Conservation (phyloP, 2,329 filamentous ascomycete species). For the Tolypocladium pustulatum region DNA sequence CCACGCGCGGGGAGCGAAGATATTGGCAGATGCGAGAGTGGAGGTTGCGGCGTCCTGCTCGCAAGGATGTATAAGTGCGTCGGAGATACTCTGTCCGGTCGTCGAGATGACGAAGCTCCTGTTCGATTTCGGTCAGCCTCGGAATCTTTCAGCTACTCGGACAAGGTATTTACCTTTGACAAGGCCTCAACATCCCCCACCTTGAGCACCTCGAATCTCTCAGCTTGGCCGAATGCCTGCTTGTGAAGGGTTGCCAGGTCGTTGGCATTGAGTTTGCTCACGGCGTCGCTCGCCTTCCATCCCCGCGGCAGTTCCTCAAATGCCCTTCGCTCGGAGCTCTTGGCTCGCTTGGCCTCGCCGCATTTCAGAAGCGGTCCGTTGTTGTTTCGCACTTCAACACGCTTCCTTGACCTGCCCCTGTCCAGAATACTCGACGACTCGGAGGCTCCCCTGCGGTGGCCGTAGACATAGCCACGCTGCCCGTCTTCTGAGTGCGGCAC, state of each 20-base stretch:
- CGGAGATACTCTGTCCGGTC: conserved; percentile 70
- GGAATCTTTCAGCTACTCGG: background rate
- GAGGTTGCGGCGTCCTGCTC: conserved; percentile 65
- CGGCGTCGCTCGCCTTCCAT: conserved; percentile 41
- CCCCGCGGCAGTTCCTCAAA: conserved; percentile 54
- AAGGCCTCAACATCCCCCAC: conserved; percentile 53
- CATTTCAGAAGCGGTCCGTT: conserved; percentile 25
- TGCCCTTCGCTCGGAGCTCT: conserved; percentile 42
- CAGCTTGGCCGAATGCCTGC: conserved; percentile 52
- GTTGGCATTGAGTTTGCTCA: conserved; percentile 30
- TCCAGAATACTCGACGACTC: conserved; percentile 51
- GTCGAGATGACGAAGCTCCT: conserved; percentile 68
- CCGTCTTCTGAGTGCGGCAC: conserved; percentile 8
- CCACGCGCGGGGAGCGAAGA: conserved; percentile 58
- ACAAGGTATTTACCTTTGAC: conserved; percentile 39
- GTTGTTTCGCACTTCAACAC: conserved; percentile 30
- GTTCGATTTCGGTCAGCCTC: background rate
- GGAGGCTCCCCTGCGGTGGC: conserved; percentile 44
- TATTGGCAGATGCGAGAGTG: conserved; percentile 70
- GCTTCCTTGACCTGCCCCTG: conserved; percentile 48
- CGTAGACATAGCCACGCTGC: conserved; percentile 1
- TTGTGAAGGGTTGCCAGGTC: conserved; percentile 44
- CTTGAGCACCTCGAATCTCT: conserved; percentile 53
- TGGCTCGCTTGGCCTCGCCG: conserved; percentile 31
- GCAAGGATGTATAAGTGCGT: conserved; percentile 64